Evolutionary conservation across 805 yeast genomes (phyloP).

Genomic region (Candida krabiensis): DNA sequence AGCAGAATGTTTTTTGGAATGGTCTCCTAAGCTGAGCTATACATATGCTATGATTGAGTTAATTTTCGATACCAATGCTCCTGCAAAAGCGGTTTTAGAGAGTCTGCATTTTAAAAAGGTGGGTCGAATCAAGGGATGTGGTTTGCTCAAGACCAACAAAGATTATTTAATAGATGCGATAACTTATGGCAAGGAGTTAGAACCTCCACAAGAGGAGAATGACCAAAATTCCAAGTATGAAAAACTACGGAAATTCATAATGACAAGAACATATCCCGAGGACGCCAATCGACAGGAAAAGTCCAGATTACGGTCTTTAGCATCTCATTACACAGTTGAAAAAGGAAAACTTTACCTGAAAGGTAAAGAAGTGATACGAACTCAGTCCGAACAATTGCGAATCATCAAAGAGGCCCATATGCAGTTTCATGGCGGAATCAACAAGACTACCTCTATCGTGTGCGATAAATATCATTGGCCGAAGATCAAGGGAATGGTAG

Average conservation of each 20-base stretch:
- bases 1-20: constrained; percentile 79
- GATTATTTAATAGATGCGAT: constrained; percentile 78
- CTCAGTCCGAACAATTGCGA: constrained; percentile 69
- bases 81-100: constrained; percentile 79
- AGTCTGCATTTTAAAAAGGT: constrained; percentile 71
- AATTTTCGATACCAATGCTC: constrained; percentile 84
- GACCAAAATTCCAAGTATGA: constrained; percentile 58
- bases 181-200: constrained; percentile 79
- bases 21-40: constrained; percentile 91
- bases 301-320: constrained; percentile 77
- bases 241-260: constrained; percentile 71
- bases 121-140: constrained; percentile 85
- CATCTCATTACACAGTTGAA: constrained; percentile 71
- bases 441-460: constrained; percentile 76
- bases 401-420: constrained; percentile 72
- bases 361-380: constrained; percentile 81
- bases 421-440: constrained; percentile 78
- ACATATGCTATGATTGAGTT: constrained; percentile 81
- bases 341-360: constrained; percentile 75
- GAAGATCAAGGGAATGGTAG: constrained; percentile 83
- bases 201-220: constrained; percentile 42
- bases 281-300: constrained; percentile 80
- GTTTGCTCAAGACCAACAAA: constrained; percentile 79
- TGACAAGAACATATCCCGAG: constrained; percentile 85
- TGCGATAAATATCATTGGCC: constrained; percentile 89